Conservation (phyloP, 1,139 yeast genomes). For the Entelexis paramagnoliae region DNA sequence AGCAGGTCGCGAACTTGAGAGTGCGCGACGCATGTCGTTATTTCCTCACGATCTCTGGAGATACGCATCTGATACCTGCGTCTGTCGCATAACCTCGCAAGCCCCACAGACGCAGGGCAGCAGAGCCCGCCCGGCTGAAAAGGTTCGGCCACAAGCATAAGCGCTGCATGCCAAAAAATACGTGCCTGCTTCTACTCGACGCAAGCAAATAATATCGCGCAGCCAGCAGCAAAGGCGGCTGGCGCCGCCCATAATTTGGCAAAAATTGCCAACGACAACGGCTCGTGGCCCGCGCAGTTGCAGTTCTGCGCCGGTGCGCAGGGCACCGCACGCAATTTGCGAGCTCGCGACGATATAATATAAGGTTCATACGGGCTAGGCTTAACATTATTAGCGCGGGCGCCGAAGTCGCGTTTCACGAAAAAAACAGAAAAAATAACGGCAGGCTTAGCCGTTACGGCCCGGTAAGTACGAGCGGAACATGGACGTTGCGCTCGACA, state of each 20-base stretch:
- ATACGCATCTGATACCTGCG: background rate
- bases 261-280: too few relatives aligned
- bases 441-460: background rate
- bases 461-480: slow-evolving; percentile 23
- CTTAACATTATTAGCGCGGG: background rate
- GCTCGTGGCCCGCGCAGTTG: too few relatives aligned
- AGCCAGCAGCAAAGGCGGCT: background rate
- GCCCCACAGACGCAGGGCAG: background rate
- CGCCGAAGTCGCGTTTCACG: background rate
- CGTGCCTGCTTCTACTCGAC: background rate
- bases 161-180: background rate
- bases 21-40: background rate
- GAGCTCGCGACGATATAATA: too few relatives aligned
- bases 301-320: too few relatives aligned
- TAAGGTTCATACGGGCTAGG: background rate
- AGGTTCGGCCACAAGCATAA: background rate
- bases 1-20: background rate
- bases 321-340: too few relatives aligned
- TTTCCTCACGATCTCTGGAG: background rate
- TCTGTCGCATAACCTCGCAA: background rate
- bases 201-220: background rate
- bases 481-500: slow-evolving; percentile 22
- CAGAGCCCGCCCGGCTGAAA: background rate
- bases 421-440: too few relatives aligned
- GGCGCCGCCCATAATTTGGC: background rate